Evolutionary conservation across 441 rosid species (phyloP), one percentile per base, ranked within the genome.

Genomic region (Raphanus hybrid): DNA sequence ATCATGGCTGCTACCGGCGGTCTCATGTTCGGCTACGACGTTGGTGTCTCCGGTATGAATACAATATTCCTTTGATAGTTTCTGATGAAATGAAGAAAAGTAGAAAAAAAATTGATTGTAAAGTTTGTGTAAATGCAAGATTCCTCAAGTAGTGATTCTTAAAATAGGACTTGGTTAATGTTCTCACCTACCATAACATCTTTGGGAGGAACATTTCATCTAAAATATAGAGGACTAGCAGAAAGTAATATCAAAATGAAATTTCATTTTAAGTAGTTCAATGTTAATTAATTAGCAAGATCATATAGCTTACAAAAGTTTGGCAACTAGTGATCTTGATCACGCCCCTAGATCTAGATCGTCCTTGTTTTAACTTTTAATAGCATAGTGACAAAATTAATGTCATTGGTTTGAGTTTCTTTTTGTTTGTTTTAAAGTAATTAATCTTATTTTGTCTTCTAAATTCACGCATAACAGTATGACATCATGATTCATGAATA

Each of bases 1-100:
- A 86, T 93, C 81, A 86, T 89, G 96, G 98, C 97, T 8, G 96
- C 98, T 67, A 90, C 96, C 3, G 98, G 98, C 0, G 98, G 98
- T 2, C 96, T 93, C 82, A 91, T 93, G 98, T 93, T 93, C 43
- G 98, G 98, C 39, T 93, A 93, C 48, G 98, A 93, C 60, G 86
- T 91, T 26, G 98, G 98, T 58, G 86, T 93, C 63, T 93, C 98
- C 18, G 98, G 98, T 91, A 81, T 65, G 27, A 50, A 61, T 18
- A 69, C n/a, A 14, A 8, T 23, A 23, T 23, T 23, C 26, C 26
- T 1, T 1, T 27, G 10, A n/a, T 61, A 61, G 41, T 29, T 61
- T 29, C 39, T 29, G n/a, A 29, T 29, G 8, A 3, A 60, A 29
- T 29, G 8, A 3, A 60, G 20, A 3, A 6, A 57, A 58, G 32